Evolutionary conservation across 1,139 yeast genomes (phyloP), one percentile per base, ranked within the genome.

Genomic region (Candida neerlandica): DNA sequence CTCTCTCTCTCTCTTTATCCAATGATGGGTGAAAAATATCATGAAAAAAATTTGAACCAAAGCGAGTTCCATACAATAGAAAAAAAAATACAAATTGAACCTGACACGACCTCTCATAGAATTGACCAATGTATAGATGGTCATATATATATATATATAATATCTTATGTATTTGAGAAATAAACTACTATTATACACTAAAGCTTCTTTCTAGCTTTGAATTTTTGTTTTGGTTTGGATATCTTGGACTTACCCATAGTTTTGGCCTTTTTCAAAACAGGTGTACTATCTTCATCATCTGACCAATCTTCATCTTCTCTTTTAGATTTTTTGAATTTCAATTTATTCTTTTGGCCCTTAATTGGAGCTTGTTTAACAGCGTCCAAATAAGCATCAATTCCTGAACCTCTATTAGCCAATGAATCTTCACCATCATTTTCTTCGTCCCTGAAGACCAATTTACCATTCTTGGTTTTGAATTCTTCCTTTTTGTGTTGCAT

Each of bases 281-380:
- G 48, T 44, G 50, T 48, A 27, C 60, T 55, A 30, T 62, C 67
- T 39, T 73, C 77, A 53, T 79, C 84, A 51, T 81, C 86, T 43
- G 80, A 80, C 65, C 80, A 82, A 47, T 75, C 80, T 45, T 81
- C 82, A 48, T 79, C 78, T 44, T 75, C 75, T 34, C 77, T 75
- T 53, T 74, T 75, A 45, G 80, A 78, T 66, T 84, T 85, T 71
- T 86, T 89, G 72, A 84, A 94, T 71, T 91, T 92, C 78, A 91
- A 81, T 73, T 84, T 90, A 69, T 91, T 90, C 73, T 83, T 84
- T 73, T 89, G 97, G 50, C 97, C 97, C 69, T 96, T 85, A 4
- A 89, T 82, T 39, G 99, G 98, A 29, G 94, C 97, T 60, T 86
- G 89, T 66, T 84, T 86, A 37, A 94, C 90, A 11, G 98, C 99